Evolutionary conservation across 225 moss, liverwort and hornwort species (phyloP), one percentile per base, ranked within the genome.

Genomic region (Straminergon stramineum): DNA sequence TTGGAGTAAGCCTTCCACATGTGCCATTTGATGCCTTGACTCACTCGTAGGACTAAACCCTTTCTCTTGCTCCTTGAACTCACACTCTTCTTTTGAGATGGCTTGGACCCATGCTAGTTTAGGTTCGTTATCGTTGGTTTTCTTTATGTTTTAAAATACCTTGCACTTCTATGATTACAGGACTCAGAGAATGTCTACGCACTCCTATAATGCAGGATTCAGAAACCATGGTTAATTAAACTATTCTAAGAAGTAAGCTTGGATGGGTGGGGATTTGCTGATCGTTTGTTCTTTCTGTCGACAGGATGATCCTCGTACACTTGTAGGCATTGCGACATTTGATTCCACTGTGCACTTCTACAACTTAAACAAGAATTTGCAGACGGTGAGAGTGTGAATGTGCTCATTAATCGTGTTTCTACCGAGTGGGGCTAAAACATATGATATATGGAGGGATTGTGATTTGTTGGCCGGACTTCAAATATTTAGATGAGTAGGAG

Each of bases 261-360:
- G 80, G 67, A 82, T 91, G 75, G 75, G 53, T 67, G 45, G 32
- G 65, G 71, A 65, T 83, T 31, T 67, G n/a, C 31, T 85, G 30
- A 69, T n/a, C 9, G 19, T 68, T 86, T 63, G 37, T 85, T 82
- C 23, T 89, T 41, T 91, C 17, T 91, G 62, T 88, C 53, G 83
- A 93, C 97, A 99, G 98, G 99, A 96, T 89, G 96, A 96, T 91
- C 93, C 97, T 84, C 93, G 92, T 91, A 97, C 95, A 74, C 94
- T 93, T 86, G 94, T 99, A 83, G 99, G 99, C 70, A 96, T 99
- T 91, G 97, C 99, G 81, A 99, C 99, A 26, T 99, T 99, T 91
- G 99, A 99, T 91, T 97, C 97, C 52, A 97, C 99, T 80, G 96
- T 99, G 60, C 99, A 99, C 90, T 99, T 93, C 79, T 99, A 99